Percentiles rank a stretch among this genome's conserved stretches.
These are phyloP conservation scores for Falciphora oryzae DNA, from an alignment of 2,329 filamentous ascomycete species.

Conservation along the genomic window DNA sequence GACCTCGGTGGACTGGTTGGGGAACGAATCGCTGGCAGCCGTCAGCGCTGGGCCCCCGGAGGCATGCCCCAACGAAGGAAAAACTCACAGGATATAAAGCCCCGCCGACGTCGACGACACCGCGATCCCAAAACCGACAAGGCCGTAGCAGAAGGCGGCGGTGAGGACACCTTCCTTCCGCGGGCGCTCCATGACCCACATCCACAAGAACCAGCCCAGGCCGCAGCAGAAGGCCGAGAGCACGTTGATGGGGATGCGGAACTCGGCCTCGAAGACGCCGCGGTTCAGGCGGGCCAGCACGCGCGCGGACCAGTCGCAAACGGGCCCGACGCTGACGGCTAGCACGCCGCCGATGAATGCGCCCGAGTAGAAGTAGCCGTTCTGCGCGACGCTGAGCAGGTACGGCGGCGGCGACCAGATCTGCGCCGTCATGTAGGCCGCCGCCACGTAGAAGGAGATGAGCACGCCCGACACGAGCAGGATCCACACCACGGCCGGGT, in stretches of 20 bases:
- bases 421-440: constrained; percentile 18
- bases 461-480: constrained; percentile 18
- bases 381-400: constrained; percentile 32
- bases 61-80: too few species aligned
- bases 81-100: constrained; percentile 25
- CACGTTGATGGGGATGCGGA: constrained; percentile 18
- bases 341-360: constrained; percentile 33
- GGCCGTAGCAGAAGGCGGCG: constrained; percentile 15
- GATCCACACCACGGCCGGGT: constrained; percentile 20
- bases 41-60: not conserved
- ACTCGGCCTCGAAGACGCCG: constrained; percentile 19
- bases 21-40: constrained; percentile 23
- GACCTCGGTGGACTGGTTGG: constrained; percentile 23
- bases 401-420: constrained; percentile 17
- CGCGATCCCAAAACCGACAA: constrained; percentile 17
- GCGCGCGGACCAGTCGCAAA: constrained; percentile 19
- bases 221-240: constrained; percentile 15
- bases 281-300: constrained; percentile 12
- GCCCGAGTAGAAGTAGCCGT: constrained; percentile 36
- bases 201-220: constrained; percentile 18
- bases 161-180: constrained; percentile 15
- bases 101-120: constrained; percentile 20
- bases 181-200: constrained; percentile 16
- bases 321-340: constrained; percentile 23
- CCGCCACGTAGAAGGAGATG: constrained; percentile 15